These are phyloP conservation scores for Chlorella sp. DNA, from an alignment of 139 green algal species.

Conservation along the genomic window DNA sequence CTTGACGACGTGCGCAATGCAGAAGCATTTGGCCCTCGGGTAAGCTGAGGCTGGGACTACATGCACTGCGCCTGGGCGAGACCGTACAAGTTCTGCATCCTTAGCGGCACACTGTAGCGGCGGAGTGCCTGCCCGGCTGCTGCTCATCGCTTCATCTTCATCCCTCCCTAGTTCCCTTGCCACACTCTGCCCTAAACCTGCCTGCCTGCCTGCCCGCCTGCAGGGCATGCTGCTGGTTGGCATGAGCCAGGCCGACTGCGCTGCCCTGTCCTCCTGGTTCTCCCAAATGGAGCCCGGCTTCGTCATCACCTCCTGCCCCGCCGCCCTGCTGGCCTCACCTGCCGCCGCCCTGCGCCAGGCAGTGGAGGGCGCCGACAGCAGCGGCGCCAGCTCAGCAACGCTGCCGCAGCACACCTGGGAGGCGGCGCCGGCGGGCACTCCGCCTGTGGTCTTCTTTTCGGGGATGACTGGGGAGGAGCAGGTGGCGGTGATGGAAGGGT, in stretches of 20 bases:
- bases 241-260: neutral
- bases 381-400: neutral
- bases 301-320: neutral
- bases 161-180: neutral
- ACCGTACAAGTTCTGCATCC: too few relatives aligned
- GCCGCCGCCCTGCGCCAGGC: neutral
- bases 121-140: too few relatives aligned
- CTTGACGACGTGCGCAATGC: constrained; percentile 13
- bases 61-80: too few relatives aligned
- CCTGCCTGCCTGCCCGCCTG: neutral
- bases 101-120: too few relatives aligned
- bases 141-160: too few relatives aligned
- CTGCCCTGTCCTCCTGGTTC: constrained; percentile 16
- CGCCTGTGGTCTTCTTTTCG: neutral
- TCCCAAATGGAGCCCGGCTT: constrained; percentile 24
- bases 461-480: constrained; percentile 29
- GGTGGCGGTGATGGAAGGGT: constrained; percentile 18
- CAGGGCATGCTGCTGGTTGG: constrained; percentile 34
- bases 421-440: neutral
- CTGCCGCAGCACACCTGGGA: neutral
- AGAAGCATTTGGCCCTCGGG: constrained; percentile 4
- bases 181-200: neutral
- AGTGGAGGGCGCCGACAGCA: neutral
- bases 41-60: neutral
- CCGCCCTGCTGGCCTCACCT: constrained; percentile 6